Base-by-base conservation (phyloP, 305 asterid genomes). In the Fraxinus ornus region DNA sequence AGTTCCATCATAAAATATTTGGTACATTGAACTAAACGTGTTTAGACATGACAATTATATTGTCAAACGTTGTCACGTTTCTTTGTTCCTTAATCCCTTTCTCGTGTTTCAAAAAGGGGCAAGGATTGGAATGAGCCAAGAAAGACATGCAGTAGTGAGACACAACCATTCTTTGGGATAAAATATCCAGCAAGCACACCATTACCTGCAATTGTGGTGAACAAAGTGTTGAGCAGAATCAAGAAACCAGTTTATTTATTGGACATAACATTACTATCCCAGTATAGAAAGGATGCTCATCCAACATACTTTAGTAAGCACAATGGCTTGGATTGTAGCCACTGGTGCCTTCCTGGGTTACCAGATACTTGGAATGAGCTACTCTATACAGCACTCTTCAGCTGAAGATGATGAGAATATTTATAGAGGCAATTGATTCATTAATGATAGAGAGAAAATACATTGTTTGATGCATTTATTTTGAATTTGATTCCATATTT, bases 261-360 rank as follows among this genome's bases (percentile, higher is more conserved):
- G 35, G 98, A 95, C 77, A 87, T 95, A 49, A 92, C 98, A 3
- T 47, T 71, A 13, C 92, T 95, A 5, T 95, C 98, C 0, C 98
- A 95, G 21, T 89, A 91, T 60, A 85, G 98, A 1, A 95, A 93
- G 76, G 98, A 95, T 62, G 98, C 92, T 0, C 98, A 95, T 76
- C 97, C 98, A 5, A 86, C 87, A 0, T 82, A 26, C 21, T 92
- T 93, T 78, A 90, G 98, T 76, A 89, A 66, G 41, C 95, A 91
- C 60, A 82, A 83, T n/a, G 93, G 95, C 73, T 68, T 95, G 80
- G 98, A 95, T 82, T 95, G 98, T 85, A 95, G 98, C 87, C 98
- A 95, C 49, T 95, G 98, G 98, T 95, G 98, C 82, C 94, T 95
- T 7, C 98, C 98, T 4, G 98, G 98, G 0, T 89, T 95, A 78